phyloP scores from a whole-genome alignment of 768 basidiomycete species.

The Tulasnella sp. region DNA sequence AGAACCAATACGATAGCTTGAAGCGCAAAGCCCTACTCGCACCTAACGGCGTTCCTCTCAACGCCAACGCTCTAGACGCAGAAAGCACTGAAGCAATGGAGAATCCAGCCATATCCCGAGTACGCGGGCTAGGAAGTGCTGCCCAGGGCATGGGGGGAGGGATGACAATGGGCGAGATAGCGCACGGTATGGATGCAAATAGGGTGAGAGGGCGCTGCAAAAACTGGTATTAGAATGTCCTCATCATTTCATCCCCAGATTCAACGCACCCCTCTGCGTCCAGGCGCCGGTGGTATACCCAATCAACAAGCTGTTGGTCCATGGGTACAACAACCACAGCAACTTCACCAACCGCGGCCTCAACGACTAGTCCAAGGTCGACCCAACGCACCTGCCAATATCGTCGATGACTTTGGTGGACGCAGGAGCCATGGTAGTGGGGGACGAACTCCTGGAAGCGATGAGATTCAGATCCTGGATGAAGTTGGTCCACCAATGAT shows the following conservation, averaged over 20 bases:
- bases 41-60: slow-evolving; percentile 24
- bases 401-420: not conserved
- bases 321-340: slow-evolving; percentile 17
- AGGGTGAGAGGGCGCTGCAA: slow-evolving; percentile 38
- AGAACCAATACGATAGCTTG: slow-evolving; percentile 62
- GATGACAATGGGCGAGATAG: slow-evolving; percentile 47
- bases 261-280: slow-evolving; percentile 27
- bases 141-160: slow-evolving; percentile 25
- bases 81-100: not conserved
- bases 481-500: not conserved
- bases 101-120: not conserved
- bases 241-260: slow-evolving; percentile 20
- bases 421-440: not conserved
- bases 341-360: slow-evolving; percentile 13
- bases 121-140: not conserved
- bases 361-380: not conserved
- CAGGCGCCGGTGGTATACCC: slow-evolving; percentile 4
- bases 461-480: not conserved
- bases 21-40: slow-evolving; percentile 72
- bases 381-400: not conserved
- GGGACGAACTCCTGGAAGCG: not conserved
- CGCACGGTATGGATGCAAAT: slow-evolving; percentile 58
- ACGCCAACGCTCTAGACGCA: not conserved
- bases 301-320: slow-evolving; percentile 12
- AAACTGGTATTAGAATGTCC: not conserved